These are phyloP conservation scores for Tylopilus rubrobrunneus DNA, from an alignment of 768 basidiomycete genomes.

Conservation along the genomic window DNA sequence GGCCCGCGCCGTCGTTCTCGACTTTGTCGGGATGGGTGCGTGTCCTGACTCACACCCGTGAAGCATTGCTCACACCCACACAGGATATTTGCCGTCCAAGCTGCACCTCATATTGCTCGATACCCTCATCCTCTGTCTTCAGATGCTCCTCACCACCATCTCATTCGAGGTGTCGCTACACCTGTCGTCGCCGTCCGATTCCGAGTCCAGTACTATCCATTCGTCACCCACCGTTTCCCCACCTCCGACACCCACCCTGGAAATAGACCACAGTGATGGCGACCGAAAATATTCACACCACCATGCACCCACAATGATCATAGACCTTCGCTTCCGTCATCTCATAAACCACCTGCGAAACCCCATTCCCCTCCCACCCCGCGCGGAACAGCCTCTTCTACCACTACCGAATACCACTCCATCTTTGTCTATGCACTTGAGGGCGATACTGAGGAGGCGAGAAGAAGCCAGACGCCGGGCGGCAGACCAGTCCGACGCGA, in stretches of 20 bases:
- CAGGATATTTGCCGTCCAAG: slow-evolving; percentile 62
- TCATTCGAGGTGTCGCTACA: slow-evolving; percentile 55
- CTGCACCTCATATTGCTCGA: slow-evolving; percentile 65
- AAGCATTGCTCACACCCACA: slow-evolving; percentile 8
- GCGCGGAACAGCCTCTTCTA: slow-evolving; percentile 35
- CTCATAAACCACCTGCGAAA: slow-evolving; percentile 55
- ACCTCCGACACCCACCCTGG: slow-evolving; percentile 23
- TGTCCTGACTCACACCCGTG: slow-evolving; percentile 5
- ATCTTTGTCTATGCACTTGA: slow-evolving; percentile 44
- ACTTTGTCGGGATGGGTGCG: slow-evolving; percentile 77
- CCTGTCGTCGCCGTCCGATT: slow-evolving; percentile 38
- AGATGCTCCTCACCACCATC: slow-evolving; percentile 61
- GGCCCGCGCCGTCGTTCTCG: slow-evolving; percentile 64
- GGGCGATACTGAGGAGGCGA: slow-evolving; percentile 50
- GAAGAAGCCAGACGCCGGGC: slow-evolving; percentile 38
- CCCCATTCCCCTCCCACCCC: slow-evolving; percentile 40
- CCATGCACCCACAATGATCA: slow-evolving; percentile 43
- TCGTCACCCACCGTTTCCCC: slow-evolving; percentile 22
- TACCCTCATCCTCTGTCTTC: slow-evolving; percentile 61
- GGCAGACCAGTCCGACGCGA: slow-evolving; percentile 19
- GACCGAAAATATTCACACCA: slow-evolving; percentile 20
- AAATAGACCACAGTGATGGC: slow-evolving; percentile 17
- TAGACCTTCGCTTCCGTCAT: slow-evolving; percentile 58
- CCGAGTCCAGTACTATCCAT: slow-evolving; percentile 36
- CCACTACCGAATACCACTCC: slow-evolving; percentile 62